Percentiles rank a stretch among this genome's conserved stretches.
Conservation (phyloP, 2,329 filamentous ascomycete genomes). For the Catunica adiposa region DNA sequence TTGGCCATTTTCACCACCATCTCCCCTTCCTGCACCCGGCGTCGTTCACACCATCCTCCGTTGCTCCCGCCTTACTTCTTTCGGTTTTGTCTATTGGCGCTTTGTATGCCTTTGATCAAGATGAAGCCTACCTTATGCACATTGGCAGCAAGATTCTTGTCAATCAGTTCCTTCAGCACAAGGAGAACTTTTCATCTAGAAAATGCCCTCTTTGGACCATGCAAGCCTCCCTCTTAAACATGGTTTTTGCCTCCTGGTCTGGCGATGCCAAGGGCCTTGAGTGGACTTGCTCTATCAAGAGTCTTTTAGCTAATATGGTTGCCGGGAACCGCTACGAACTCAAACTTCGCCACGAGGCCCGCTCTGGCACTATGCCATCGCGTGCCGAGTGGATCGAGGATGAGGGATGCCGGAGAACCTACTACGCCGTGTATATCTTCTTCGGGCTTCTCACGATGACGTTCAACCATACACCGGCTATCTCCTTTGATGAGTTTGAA, state of each 20-base stretch:
- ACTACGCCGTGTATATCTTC: conserved; percentile 98
- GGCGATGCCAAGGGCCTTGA: conserved; percentile 93
- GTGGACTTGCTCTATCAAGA: conserved; percentile 98
- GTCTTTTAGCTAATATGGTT: conserved; percentile 94
- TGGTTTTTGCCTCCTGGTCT: conserved; percentile 99
- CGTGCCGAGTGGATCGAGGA: conserved; percentile 92
- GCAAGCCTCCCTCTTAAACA: conserved; percentile 92
- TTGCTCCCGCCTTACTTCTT: conserved; percentile 68
- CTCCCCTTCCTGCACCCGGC: conserved; percentile 87
- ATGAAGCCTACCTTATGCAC: conserved; percentile 91
- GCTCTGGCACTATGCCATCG: conserved; percentile 56
- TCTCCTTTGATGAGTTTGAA: conserved; percentile 97
- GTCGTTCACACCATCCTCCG: conserved; percentile 67
- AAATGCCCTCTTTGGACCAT: conserved; percentile 97
- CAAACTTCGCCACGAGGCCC: conserved; percentile 79
- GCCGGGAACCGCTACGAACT: conserved; percentile 92
- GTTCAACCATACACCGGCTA: conserved; percentile 94
- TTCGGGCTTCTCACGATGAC: conserved; percentile 88
- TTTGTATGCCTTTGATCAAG: conserved; percentile 90
- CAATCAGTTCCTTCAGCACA: conserved; percentile 93
- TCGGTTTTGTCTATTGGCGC: conserved; percentile 90
- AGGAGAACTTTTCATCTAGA: conserved; percentile 94
- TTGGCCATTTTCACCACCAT: conserved; percentile 92
- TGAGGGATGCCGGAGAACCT: conserved; percentile 88
- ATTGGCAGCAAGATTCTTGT: conserved; percentile 95